These are phyloP conservation scores for Aethionema arabicum DNA, from an alignment of 345 rosid species.

Conservation along the genomic window DNA sequence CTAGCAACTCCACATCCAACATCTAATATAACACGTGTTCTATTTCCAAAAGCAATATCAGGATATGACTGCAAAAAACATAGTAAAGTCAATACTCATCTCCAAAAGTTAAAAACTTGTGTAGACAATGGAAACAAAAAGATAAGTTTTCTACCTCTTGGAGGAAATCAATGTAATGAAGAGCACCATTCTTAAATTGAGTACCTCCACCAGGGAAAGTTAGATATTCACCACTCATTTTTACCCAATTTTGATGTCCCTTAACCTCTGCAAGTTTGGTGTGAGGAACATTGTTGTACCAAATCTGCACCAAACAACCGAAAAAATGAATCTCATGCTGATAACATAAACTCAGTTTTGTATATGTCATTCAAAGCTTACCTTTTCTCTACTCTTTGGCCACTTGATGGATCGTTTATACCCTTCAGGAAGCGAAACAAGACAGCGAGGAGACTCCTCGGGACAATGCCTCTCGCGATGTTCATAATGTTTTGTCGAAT, in stretches of 20 bases:
- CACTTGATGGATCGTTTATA: slow-evolving; percentile 66
- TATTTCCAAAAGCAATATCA: slow-evolving; percentile 77
- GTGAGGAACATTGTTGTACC: slow-evolving; percentile 71
- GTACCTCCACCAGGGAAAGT: slow-evolving; percentile 96
- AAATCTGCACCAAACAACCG: slow-evolving; percentile 49
- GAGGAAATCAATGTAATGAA: slow-evolving; percentile 58
- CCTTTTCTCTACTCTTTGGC: slow-evolving; percentile 94
- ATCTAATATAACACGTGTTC: slow-evolving; percentile 74
- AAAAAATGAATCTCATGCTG: slow-evolving; percentile 10
- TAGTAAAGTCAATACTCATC: slow-evolving; percentile 4
- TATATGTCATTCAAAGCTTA: slow-evolving; percentile 8
- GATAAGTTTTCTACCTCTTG: slow-evolving; percentile 46
- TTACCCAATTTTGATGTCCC: slow-evolving; percentile 81
- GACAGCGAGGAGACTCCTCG: slow-evolving; percentile 71
- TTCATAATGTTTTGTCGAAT: slow-evolving; percentile 66
- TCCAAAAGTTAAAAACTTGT: slow-evolving; percentile 1
- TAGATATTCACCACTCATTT: slow-evolving; percentile 58
- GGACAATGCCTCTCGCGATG: slow-evolving; percentile 99
- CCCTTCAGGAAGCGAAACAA: slow-evolving; percentile 81
- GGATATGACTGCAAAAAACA: slow-evolving; percentile 49
- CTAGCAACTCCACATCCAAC: slow-evolving; percentile 98
- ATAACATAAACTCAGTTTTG: background rate
- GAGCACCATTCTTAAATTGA: slow-evolving; percentile 87
- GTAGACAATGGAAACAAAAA: background rate
- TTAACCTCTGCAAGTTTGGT: slow-evolving; percentile 64